A percentile compares a stretch with the other conserved stretches of the same genome.
These are phyloP conservation scores for Wickerhamia fluorescens DNA, from an alignment of 805 yeast species.

Conservation along the genomic window DNA sequence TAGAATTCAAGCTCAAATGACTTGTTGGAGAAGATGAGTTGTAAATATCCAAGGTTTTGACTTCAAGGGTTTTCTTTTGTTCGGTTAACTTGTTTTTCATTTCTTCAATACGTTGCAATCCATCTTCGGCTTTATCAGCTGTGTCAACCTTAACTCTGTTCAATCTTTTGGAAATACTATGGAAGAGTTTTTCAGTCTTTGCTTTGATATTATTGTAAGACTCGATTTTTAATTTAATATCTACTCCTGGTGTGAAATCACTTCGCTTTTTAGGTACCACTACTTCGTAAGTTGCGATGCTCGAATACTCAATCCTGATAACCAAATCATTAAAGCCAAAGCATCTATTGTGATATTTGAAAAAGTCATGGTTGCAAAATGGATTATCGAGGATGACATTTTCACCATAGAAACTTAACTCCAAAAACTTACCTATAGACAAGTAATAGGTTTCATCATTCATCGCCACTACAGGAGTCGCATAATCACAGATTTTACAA, in stretches of 20 bases:
- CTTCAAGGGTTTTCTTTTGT: slow-evolving; percentile 43
- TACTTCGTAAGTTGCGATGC: slow-evolving; percentile 71
- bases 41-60: slow-evolving; percentile 46
- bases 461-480: slow-evolving; percentile 75
- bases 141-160: slow-evolving; percentile 72
- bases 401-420: slow-evolving; percentile 67
- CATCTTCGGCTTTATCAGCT: slow-evolving; percentile 64
- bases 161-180: slow-evolving; percentile 62
- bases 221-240: slow-evolving; percentile 61
- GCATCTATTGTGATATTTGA: slow-evolving; percentile 74
- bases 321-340: slow-evolving; percentile 77
- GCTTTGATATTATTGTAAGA: slow-evolving; percentile 46
- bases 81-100: slow-evolving; percentile 44
- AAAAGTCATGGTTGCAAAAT: slow-evolving; percentile 73
- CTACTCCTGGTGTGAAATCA: slow-evolving; percentile 65
- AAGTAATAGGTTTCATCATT: slow-evolving; percentile 83
- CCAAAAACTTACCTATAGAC: slow-evolving; percentile 90
- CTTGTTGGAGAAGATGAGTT: slow-evolving; percentile 51
- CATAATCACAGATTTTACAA: slow-evolving; percentile 70
- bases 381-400: slow-evolving; percentile 30
- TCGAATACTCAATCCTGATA: slow-evolving; percentile 70
- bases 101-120: slow-evolving; percentile 49
- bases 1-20: slow-evolving; percentile 62
- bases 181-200: slow-evolving; percentile 57
- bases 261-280: slow-evolving; percentile 68